These are phyloP conservation scores for Inga oerstediana DNA, from an alignment of 306 rosid species.

Conservation along the genomic window DNA sequence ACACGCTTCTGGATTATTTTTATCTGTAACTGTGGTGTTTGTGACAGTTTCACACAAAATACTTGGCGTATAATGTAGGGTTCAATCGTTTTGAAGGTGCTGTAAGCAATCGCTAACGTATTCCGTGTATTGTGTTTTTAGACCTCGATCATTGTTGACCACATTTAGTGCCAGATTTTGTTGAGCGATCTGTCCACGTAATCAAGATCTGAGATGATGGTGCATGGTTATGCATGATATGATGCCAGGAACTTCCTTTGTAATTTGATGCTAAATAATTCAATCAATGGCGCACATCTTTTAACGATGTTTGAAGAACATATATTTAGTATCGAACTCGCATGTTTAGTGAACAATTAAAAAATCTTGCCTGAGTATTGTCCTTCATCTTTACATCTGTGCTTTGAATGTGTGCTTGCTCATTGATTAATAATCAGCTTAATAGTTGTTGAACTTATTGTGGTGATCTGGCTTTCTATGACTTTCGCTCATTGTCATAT, in stretches of 20 bases:
- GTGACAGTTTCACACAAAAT: background rate
- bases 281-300: background rate
- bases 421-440: background rate
- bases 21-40: background rate
- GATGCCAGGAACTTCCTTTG: background rate
- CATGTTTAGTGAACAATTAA: background rate
- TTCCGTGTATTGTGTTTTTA: background rate
- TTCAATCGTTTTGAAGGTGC: background rate
- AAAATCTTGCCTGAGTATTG: background rate
- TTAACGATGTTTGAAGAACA: background rate
- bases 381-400: constrained; percentile 9
- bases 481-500: background rate
- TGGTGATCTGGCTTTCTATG: background rate
- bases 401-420: constrained; percentile 14
- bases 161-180: background rate
- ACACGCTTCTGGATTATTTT: background rate
- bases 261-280: constrained; percentile 15
- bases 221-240: constrained; percentile 22
- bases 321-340: background rate
- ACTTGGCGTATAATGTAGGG: background rate
- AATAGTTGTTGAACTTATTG: background rate
- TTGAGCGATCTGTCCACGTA: background rate
- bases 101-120: background rate
- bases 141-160: constrained; percentile 1
- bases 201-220: constrained; percentile 7